phyloP scores from a whole-genome alignment of 768 basidiomycete genomes.

The Boletus edulis region DNA sequence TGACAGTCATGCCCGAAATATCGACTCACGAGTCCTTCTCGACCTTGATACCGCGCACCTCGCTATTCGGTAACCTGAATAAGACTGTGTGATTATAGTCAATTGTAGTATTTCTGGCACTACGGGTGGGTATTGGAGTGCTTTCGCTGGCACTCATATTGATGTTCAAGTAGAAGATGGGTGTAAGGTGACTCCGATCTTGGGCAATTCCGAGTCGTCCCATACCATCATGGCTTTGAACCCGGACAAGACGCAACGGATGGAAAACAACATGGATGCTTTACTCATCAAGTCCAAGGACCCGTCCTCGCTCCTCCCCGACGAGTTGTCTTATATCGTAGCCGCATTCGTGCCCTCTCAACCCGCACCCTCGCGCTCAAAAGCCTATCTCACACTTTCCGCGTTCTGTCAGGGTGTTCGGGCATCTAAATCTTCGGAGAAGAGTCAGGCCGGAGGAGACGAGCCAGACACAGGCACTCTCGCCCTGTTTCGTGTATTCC shows the following conservation, averaged over 20 bases:
- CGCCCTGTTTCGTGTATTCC: conserved; percentile 48
- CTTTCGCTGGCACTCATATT: conserved; percentile 17
- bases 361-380: conserved; percentile 48
- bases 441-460: conserved; percentile 35
- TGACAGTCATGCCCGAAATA: background rate
- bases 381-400: conserved; percentile 69
- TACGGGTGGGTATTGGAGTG: conserved; percentile 1
- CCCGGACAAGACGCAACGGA: background rate
- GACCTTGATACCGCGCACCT: conserved; percentile 70
- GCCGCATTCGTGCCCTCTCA: conserved; percentile 52
- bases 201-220: too few relatives aligned
- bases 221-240: conserved; percentile 12
- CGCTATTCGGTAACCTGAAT: conserved; percentile 74
- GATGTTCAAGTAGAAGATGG: background rate
- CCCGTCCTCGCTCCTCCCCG: conserved; percentile 41
- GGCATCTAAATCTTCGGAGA: conserved; percentile 32
- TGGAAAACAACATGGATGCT: conserved; percentile 22
- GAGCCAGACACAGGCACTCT: conserved; percentile 48
- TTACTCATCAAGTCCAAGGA: conserved; percentile 36
- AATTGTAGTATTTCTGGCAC: conserved; percentile 39
- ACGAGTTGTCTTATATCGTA: conserved; percentile 53
- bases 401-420: conserved; percentile 64
- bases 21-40: conserved; percentile 65
- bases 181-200: background rate
- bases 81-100: conserved; percentile 75